A percentile compares a stretch with the other conserved stretches of the same genome.
These are phyloP conservation scores for Megacollybia platyphylla DNA, from an alignment of 1,284 basidiomycete genomes.

Conservation along the genomic window DNA sequence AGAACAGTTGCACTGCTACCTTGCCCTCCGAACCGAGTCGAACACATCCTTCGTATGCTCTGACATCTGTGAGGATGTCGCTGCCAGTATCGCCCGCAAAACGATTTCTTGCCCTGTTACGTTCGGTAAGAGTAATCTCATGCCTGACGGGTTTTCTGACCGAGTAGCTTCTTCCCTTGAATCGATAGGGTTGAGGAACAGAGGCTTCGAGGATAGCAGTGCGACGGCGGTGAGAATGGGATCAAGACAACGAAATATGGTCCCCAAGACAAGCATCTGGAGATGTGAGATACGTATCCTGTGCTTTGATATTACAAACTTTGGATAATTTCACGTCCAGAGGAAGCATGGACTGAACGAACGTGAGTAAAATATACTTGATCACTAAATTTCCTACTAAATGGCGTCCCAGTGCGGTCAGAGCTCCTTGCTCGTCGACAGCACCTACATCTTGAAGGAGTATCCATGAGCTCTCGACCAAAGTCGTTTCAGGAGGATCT, in stretches of 20 bases:
- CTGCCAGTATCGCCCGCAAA: constrained; percentile 62
- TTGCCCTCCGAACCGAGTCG: constrained; percentile 38
- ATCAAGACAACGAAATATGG: constrained; percentile 71
- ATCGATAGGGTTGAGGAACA: constrained; percentile 76
- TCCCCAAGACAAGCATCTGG: constrained; percentile 77
- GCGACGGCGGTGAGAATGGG: constrained; percentile 74
- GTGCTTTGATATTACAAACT: constrained; percentile 20
- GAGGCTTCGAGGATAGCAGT: constrained; percentile 76
- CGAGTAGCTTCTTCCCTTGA: constrained; percentile 69
- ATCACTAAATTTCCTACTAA: constrained; percentile 33
- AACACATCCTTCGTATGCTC: constrained; percentile 64
- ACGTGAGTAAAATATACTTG: constrained; percentile 6
- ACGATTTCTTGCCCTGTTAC: constrained; percentile 47
- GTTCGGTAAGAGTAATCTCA: constrained; percentile 2
- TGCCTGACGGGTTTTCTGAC: constrained; percentile 23
- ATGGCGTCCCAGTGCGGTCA: constrained; percentile 80
- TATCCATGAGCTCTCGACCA: constrained; percentile 71
- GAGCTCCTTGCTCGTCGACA: constrained; percentile 43
- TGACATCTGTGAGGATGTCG: constrained; percentile 76
- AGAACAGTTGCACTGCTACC: constrained; percentile 48
- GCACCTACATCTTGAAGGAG: constrained; percentile 76
- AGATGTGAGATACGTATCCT: background rate
- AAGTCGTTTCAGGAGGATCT: constrained; percentile 68
- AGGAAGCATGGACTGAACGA: constrained; percentile 63
- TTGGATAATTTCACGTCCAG: constrained; percentile 87